Evolutionary conservation across 2,329 filamentous ascomycete genomes (phyloP).

Genomic region (Hirsutella thompsonii): DNA sequence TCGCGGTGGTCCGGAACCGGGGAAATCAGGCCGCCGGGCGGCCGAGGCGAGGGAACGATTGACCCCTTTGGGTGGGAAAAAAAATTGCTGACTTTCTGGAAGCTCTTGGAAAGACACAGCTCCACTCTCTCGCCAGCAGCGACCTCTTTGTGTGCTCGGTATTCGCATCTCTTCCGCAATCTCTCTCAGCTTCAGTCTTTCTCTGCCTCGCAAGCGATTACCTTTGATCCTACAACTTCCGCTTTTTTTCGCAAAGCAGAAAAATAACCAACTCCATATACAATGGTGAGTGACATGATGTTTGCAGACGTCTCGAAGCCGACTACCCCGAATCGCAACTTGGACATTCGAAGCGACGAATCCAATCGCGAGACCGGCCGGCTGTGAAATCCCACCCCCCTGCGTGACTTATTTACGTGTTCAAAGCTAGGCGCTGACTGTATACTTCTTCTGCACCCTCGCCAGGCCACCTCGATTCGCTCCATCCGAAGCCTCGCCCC

Average conservation of each 20-base stretch:
- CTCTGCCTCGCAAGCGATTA: not conserved
- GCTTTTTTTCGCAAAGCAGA: too few relatives aligned
- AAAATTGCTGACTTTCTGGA: conserved; percentile 27
- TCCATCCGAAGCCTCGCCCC: conserved; percentile 91
- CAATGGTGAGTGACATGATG: conserved; percentile 21
- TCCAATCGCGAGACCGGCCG: too few relatives aligned
- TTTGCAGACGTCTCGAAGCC: not conserved
- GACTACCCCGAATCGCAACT: not conserved
- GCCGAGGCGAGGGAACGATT: conserved; percentile 5
- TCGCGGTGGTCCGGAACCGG: conserved; percentile 21
- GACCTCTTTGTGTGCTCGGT: not conserved
- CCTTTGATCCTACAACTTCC: too few relatives aligned
- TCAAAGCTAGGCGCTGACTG: too few relatives aligned
- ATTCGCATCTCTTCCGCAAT: not conserved
- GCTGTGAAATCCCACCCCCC: too few relatives aligned
- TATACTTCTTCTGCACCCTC: too few relatives aligned
- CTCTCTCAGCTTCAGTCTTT: not conserved
- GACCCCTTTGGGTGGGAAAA: conserved; percentile 10
- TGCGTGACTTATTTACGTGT: too few relatives aligned
- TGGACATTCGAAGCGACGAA: too few relatives aligned
- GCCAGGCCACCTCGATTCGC: conserved; percentile 63
- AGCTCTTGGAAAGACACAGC: conserved; percentile 26
- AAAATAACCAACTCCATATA: conserved; percentile 5
- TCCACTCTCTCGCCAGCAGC: conserved; percentile 9
- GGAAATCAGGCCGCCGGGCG: conserved; percentile 18